phyloP scores from a whole-genome alignment of 1,139 yeast species.

The Debaryomyces robertsiae region DNA sequence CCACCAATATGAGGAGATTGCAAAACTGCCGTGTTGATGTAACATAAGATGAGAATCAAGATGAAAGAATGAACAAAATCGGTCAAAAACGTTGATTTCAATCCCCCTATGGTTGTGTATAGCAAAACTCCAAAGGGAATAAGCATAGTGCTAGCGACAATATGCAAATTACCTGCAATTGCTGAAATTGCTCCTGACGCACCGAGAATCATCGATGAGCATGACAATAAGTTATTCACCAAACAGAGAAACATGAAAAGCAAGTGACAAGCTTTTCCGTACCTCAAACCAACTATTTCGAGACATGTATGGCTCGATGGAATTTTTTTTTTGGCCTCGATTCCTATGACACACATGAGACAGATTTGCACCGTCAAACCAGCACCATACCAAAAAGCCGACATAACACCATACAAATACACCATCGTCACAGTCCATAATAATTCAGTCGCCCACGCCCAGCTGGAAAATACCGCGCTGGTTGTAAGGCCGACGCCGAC shows the following conservation, averaged over 20 bases:
- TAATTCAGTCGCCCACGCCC: constrained; percentile 38
- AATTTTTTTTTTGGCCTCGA: constrained; percentile 33
- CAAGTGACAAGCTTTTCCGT: constrained; percentile 32
- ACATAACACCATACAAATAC: constrained; percentile 32
- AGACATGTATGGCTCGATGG: constrained; percentile 34
- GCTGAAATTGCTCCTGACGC: constrained; percentile 39
- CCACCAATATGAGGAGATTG: constrained; percentile 32
- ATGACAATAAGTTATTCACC: constrained; percentile 34
- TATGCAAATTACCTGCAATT: constrained; percentile 35
- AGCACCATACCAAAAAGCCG: constrained; percentile 30
- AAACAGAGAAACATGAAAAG: constrained; percentile 35
- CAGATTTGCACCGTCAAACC: constrained; percentile 34
- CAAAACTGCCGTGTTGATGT: constrained; percentile 30
- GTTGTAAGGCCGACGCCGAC: constrained; percentile 20
- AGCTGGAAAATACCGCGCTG: constrained; percentile 27
- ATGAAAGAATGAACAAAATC: constrained; percentile 40
- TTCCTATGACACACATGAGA: constrained; percentile 31
- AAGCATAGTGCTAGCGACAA: constrained; percentile 35
- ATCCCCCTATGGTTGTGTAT: constrained; percentile 44
- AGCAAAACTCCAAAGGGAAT: constrained; percentile 41
- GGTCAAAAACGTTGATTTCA: constrained; percentile 43
- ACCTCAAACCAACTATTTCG: constrained; percentile 33
- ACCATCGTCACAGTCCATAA: constrained; percentile 31
- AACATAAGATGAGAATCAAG: constrained; percentile 31
- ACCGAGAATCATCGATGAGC: constrained; percentile 40